These are phyloP conservation scores for Botrytis aclada DNA, from an alignment of 2,329 filamentous ascomycete species.

Conservation along the genomic window DNA sequence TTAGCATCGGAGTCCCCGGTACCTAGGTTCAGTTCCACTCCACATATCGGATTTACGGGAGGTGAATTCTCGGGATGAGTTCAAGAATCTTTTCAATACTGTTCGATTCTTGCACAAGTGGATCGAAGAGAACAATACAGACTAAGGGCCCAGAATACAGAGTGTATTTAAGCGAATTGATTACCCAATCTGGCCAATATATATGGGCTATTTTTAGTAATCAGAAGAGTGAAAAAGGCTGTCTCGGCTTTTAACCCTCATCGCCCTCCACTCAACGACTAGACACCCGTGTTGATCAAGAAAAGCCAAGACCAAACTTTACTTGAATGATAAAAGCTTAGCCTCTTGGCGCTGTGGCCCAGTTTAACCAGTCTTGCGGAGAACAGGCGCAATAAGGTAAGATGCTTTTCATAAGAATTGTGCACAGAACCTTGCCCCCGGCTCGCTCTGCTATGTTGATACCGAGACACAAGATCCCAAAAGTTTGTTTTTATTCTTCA, in stretches of 20 bases:
- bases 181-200: neutral
- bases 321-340: slow-evolving; percentile 6
- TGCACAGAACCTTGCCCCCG: neutral
- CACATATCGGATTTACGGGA: neutral
- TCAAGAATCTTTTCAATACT: neutral
- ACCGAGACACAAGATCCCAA: neutral
- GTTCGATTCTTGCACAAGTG: neutral
- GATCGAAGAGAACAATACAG: neutral
- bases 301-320: slow-evolving; percentile 1
- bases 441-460: neutral
- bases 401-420: neutral
- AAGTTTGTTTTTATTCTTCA: neutral
- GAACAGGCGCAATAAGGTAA: neutral
- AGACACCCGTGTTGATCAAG: neutral
- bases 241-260: neutral
- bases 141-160: neutral
- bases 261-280: neutral
- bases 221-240: neutral
- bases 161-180: neutral
- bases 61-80: slow-evolving; percentile 4
- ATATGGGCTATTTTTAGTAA: slow-evolving; percentile 4
- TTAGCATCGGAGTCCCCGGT: neutral
- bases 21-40: neutral
- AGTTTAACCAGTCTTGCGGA: neutral
- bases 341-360: neutral